Evolutionary conservation across 1,284 basidiomycete genomes (phyloP).

Genomic region (Malassezia arunalokei): DNA sequence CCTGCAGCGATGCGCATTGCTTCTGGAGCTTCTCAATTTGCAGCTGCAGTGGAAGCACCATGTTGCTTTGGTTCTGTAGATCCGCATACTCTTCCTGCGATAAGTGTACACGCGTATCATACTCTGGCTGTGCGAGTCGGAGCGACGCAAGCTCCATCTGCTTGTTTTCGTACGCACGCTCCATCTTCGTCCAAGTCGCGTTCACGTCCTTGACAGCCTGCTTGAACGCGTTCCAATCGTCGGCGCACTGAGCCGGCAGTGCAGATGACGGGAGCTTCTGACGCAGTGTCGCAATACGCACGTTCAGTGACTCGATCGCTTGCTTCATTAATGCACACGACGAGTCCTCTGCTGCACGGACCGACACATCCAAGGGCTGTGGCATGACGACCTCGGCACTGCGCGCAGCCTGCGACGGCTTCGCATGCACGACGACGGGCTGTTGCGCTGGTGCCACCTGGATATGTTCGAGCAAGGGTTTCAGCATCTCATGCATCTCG

Average conservation of each 20-base stretch:
- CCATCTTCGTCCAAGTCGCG: slow-evolving; percentile 9
- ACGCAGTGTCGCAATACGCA: slow-evolving; percentile 2
- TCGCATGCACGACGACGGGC: not conserved
- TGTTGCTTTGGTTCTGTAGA: slow-evolving; percentile 11
- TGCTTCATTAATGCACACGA: slow-evolving; percentile 1
- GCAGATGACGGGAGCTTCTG: not conserved
- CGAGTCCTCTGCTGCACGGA: not conserved
- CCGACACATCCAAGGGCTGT: not conserved
- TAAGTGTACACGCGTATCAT: slow-evolving; percentile 1
- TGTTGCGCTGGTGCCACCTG: slow-evolving; percentile 2
- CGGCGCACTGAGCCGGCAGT: not conserved
- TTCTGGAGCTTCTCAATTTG: slow-evolving; percentile 25
- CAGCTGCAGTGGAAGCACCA: slow-evolving; percentile 9
- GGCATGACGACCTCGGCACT: not conserved
- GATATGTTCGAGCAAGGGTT: slow-evolving; percentile 3
- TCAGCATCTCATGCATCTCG: slow-evolving; percentile 12
- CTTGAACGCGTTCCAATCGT: slow-evolving; percentile 12
- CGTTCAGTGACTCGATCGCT: slow-evolving; percentile 6
- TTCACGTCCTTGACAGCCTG: slow-evolving; percentile 12
- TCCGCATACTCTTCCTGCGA: slow-evolving; percentile 4
- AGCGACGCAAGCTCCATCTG: slow-evolving; percentile 15
- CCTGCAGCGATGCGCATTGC: slow-evolving; percentile 30
- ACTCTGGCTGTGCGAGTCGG: slow-evolving; percentile 9
- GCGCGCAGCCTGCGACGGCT: not conserved
- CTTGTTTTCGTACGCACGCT: slow-evolving; percentile 14